Conservation (phyloP, 352 stramenopile genomes). For the Thraustochytrium striatum region DNA sequence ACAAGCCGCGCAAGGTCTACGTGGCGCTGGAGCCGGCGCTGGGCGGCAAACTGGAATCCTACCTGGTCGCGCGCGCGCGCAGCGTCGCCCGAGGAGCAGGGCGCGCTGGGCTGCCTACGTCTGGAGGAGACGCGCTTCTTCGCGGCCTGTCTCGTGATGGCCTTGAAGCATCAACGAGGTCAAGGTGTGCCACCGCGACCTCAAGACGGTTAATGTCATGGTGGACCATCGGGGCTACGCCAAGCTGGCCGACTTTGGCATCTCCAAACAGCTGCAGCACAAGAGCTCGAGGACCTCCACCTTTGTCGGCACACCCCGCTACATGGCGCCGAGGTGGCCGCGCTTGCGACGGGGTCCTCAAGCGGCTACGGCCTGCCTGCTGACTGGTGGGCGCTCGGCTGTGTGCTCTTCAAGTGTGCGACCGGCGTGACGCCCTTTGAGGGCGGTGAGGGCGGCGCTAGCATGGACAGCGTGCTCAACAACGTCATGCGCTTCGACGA, state of each 20-base stretch:
- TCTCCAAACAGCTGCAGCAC: constrained; percentile 69
- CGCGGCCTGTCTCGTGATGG: background rate
- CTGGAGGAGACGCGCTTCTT: constrained; percentile 20
- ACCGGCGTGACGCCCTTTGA: constrained; percentile 13
- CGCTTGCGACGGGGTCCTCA: constrained; percentile 15
- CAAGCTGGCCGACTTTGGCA: constrained; percentile 78
- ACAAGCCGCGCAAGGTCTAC: background rate
- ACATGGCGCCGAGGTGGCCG: constrained; percentile 55
- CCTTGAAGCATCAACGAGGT: constrained; percentile 26
- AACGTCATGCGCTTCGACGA: background rate
- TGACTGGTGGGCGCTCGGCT: constrained; percentile 57
- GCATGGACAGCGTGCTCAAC: constrained; percentile 2
- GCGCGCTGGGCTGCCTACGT: background rate
- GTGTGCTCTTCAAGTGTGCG: constrained; percentile 52
- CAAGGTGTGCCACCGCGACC: constrained; percentile 72
- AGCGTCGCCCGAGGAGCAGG: background rate
- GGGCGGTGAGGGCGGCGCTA: background rate
- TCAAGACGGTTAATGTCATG: constrained; percentile 82
- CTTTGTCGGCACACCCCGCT: constrained; percentile 53
- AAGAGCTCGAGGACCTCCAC: constrained; percentile 49
- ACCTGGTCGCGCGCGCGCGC: background rate
- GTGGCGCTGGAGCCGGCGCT: constrained; percentile 25
- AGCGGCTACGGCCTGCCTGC: constrained; percentile 49
- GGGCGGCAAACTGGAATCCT: background rate
- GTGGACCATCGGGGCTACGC: constrained; percentile 76